phyloP scores from a whole-genome alignment of 345 rosid genomes.

The Melaleuca alternifolia region DNA sequence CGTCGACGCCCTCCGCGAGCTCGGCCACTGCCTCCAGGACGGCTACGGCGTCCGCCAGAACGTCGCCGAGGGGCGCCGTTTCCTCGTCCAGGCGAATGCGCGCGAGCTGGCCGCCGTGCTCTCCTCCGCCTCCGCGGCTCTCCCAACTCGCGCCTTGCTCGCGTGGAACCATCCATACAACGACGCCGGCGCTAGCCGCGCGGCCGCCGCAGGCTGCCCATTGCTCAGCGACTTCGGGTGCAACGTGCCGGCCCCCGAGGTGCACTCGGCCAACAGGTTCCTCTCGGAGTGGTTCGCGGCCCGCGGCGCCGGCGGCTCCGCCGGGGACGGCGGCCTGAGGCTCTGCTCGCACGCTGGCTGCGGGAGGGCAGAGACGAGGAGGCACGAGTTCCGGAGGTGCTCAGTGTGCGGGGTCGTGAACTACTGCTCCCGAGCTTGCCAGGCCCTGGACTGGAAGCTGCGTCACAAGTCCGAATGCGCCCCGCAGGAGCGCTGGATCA shows the following conservation, averaged over 20 bases:
- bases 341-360: slow-evolving; percentile 78
- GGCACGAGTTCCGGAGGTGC: slow-evolving; percentile 87
- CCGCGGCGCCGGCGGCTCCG: slow-evolving; percentile 27
- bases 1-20: slow-evolving; percentile 89
- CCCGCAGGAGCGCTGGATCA: slow-evolving; percentile 57
- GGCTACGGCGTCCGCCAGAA: slow-evolving; percentile 95
- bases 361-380: slow-evolving; percentile 88
- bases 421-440: slow-evolving; percentile 96
- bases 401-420: slow-evolving; percentile 91
- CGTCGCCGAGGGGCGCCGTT: slow-evolving; percentile 76
- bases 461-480: slow-evolving; percentile 75
- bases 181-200: slow-evolving; percentile 5
- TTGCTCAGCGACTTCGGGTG: slow-evolving; percentile 91
- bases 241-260: slow-evolving; percentile 86
- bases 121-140: slow-evolving; percentile 17
- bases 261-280: slow-evolving; percentile 68
- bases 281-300: slow-evolving; percentile 64
- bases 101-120: slow-evolving; percentile 76
- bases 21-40: slow-evolving; percentile 95
- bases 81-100: slow-evolving; percentile 91
- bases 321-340: slow-evolving; percentile 48
- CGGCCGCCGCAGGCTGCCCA: slow-evolving; percentile 50
- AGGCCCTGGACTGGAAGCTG: slow-evolving; percentile 92
- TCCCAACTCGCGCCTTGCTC: slow-evolving; percentile 9
- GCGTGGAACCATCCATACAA: slow-evolving; percentile 6